Evolutionary conservation across 1,284 basidiomycete species (phyloP).

Genomic region (Tilletia caries): DNA sequence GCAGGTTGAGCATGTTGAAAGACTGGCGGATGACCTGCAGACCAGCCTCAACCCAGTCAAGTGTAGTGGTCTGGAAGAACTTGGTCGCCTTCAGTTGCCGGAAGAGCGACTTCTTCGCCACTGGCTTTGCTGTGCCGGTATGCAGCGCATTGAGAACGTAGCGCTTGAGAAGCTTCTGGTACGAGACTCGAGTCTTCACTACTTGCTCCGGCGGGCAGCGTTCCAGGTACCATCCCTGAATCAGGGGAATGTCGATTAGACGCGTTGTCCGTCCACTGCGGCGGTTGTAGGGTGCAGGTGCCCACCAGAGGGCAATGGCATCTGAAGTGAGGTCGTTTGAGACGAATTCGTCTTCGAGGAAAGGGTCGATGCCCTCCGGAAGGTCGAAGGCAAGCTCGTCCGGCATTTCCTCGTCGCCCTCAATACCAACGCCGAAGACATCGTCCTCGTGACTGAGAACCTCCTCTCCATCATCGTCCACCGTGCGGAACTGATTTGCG

Average conservation of each 20-base stretch:
- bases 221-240: slow-evolving; percentile 86
- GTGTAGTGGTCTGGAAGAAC: slow-evolving; percentile 95
- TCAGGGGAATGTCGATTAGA: slow-evolving; percentile 89
- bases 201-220: slow-evolving; percentile 94
- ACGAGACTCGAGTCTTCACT: slow-evolving; percentile 97
- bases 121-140: slow-evolving; percentile 83
- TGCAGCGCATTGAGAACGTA: slow-evolving; percentile 93
- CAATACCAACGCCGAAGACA: slow-evolving; percentile 77
- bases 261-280: slow-evolving; percentile 88
- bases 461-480: slow-evolving; percentile 44
- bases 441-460: slow-evolving; percentile 79
- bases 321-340: slow-evolving; percentile 92
- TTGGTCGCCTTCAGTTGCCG: slow-evolving; percentile 94
- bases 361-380: slow-evolving; percentile 75
- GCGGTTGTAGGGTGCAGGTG: slow-evolving; percentile 89
- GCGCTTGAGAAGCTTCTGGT: slow-evolving; percentile 96
- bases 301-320: slow-evolving; percentile 97
- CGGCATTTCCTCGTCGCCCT: slow-evolving; percentile 59
- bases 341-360: slow-evolving; percentile 74
- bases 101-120: slow-evolving; percentile 96
- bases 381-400: slow-evolving; percentile 80
- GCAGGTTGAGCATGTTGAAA: slow-evolving; percentile 97
- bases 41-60: slow-evolving; percentile 99
- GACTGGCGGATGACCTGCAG: slow-evolving; percentile 97
- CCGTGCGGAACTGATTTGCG: slow-evolving; percentile 33